Conservation (phyloP, 2,329 filamentous ascomycete species). For the Exophiala mesophila region DNA sequence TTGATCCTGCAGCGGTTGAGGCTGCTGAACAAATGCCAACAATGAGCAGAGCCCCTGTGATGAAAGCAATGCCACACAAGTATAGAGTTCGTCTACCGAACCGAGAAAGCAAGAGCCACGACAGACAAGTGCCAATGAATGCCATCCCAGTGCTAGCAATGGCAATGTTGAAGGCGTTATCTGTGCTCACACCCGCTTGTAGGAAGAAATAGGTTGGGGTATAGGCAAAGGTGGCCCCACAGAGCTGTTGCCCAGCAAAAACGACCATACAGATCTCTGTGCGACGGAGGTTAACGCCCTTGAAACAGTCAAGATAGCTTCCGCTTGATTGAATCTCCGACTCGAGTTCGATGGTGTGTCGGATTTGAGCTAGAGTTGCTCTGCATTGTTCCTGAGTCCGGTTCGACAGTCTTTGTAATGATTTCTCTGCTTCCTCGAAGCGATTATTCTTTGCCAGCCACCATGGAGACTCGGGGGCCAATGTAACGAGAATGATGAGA, state of each 20-base stretch:
- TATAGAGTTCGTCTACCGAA: constrained; percentile 33
- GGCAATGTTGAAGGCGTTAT: constrained; percentile 29
- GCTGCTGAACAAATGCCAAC: constrained; percentile 27
- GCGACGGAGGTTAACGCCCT: constrained; percentile 32
- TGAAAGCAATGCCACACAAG: constrained; percentile 53
- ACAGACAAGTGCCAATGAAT: constrained; percentile 26
- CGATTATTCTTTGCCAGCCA: constrained; percentile 45
- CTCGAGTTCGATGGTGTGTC: constrained; percentile 34
- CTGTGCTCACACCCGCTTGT: constrained; percentile 34
- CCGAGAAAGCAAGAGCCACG: constrained; percentile 28
- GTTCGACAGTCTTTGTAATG: constrained; percentile 21
- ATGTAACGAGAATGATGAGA: constrained; percentile 14
- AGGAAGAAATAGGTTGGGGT: constrained; percentile 49
- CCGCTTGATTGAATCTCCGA: constrained; percentile 23
- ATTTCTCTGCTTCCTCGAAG: constrained; percentile 41
- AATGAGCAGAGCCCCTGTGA: constrained; percentile 27
- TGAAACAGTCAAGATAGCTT: constrained; percentile 30
- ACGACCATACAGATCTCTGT: constrained; percentile 37
- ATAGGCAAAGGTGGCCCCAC: constrained; percentile 27
- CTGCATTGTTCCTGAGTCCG: not conserved
- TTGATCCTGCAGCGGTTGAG: constrained; percentile 24
- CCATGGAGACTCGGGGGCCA: constrained; percentile 40
- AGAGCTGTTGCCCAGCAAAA: constrained; percentile 28
- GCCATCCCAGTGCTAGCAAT: constrained; percentile 34
- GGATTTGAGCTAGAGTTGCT: constrained; percentile 26